phyloP scores from a whole-genome alignment of 1,284 basidiomycete species.

The Ganoderma sinense region DNA sequence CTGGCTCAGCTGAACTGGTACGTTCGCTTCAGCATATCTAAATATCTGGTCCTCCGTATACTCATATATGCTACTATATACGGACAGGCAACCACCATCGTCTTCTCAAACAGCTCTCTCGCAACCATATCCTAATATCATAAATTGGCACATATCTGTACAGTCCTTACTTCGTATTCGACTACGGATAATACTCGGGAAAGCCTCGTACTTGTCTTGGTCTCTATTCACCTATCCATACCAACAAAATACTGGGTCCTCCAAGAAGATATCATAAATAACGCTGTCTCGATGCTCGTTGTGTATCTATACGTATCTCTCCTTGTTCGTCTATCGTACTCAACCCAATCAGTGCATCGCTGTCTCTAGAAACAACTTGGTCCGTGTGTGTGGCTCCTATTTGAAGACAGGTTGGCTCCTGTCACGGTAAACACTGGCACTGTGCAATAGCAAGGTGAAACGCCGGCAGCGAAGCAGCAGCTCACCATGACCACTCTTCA shows the following conservation, averaged over 20 bases:
- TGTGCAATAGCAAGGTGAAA: too few species aligned
- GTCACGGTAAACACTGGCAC: too few species aligned
- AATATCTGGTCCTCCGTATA: not conserved
- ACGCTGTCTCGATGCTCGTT: not conserved
- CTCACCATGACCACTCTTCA: not conserved
- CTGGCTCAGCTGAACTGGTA: not conserved
- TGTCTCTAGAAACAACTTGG: not conserved
- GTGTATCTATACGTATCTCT: not conserved
- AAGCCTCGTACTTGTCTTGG: not conserved
- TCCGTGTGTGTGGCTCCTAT: not conserved
- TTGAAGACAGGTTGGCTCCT: not conserved
- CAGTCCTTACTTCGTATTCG: not conserved
- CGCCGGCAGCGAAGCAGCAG: too few species aligned
- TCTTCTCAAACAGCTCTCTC: not conserved
- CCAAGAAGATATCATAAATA: not conserved
- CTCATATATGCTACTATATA: not conserved
- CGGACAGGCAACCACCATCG: not conserved
- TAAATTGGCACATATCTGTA: not conserved
- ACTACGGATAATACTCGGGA: not conserved
- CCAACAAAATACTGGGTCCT: not conserved
- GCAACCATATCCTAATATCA: too few species aligned
- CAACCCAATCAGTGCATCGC: not conserved
- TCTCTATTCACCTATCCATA: too few species aligned
- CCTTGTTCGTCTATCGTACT: not conserved
- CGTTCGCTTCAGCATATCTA: not conserved